Base-by-base conservation (phyloP, 805 yeast species). In the Lachancea thermotolerans region DNA sequence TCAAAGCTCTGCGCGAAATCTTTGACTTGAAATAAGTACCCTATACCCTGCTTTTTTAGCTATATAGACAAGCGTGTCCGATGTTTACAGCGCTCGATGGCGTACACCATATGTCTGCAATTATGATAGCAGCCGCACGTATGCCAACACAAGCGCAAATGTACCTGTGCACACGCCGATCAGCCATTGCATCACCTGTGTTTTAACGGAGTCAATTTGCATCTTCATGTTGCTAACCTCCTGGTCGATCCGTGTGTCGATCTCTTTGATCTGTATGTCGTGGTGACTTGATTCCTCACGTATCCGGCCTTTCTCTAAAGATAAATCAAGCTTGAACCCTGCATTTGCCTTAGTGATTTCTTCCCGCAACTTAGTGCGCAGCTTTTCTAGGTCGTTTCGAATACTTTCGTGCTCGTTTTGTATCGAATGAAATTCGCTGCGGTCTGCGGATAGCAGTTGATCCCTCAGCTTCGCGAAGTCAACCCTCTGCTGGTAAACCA, bases 121-220 rank as follows among this genome's bases (percentile, higher is more conserved):
- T 54, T 57, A 85, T 9, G 87, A 78, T 41, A 87, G 70, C 55
- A 93, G 71, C 56, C 99, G 75, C 41, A 90, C 86, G 63, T 93
- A 93, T 1, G 98, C 97, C 56, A 91, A 69, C 42, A 93, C 85
- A 47, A 93, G 73, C 11, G 98, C 98, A 67, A 91, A 87, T 1
- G 97, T 86, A 84, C 98, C 99, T 1, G 98, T 90, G 60, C 95
- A 86, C 15, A 93, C 97, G 72, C 98, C 98, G 56, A 93, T 88
- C 51, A 93, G 75, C 99, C 99, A 93, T 67, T 93, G 99, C 82
- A 89, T 79, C 41, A 93, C 97, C 64, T 93, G 97, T 1, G 96
- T 87, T 69, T 93, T 93, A 29, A 91, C 96, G 37, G 87, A 81
- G 59, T 93, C 96, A 53, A 93, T 89, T 66, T 91, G 96, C 73